A percentile compares a stretch with the other conserved stretches of the same genome.
phyloP scores from a whole-genome alignment of 1,139 yeast species.

The Meyerozyma athensensis region DNA sequence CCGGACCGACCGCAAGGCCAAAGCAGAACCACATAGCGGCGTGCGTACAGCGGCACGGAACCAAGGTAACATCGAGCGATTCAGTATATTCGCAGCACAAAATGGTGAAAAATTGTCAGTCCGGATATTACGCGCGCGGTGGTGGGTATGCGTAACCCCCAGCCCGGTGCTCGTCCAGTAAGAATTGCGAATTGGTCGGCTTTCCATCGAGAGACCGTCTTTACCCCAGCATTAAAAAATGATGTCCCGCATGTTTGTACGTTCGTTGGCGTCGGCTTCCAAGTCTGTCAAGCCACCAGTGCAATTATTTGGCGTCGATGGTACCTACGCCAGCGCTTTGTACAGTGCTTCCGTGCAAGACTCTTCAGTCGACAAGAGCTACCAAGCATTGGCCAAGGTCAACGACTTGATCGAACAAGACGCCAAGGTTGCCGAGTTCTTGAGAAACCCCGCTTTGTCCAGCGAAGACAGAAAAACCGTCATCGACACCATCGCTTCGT shows the following conservation, averaged over 20 bases:
- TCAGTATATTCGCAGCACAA: neutral
- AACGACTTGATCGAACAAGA: slow-evolving; percentile 57
- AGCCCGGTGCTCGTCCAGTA: slow-evolving; percentile 1
- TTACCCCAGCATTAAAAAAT: slow-evolving; percentile 18
- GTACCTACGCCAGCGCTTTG: slow-evolving; percentile 94
- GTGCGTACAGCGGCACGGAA: slow-evolving; percentile 1
- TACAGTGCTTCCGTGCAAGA: slow-evolving; percentile 89
- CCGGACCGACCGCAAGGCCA: slow-evolving; percentile 8
- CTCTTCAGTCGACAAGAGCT: slow-evolving; percentile 69
- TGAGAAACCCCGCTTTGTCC: slow-evolving; percentile 82
- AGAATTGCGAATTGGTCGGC: slow-evolving; percentile 2
- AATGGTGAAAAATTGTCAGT: slow-evolving; percentile 4
- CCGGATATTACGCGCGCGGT: neutral
- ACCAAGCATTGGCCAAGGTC: slow-evolving; percentile 60
- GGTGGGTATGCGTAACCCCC: neutral
- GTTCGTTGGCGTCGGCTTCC: slow-evolving; percentile 67
- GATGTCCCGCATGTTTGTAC: slow-evolving; percentile 65
- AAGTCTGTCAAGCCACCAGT: slow-evolving; percentile 76
- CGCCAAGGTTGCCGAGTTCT: slow-evolving; percentile 54
- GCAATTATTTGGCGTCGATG: slow-evolving; percentile 92
- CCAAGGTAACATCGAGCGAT: slow-evolving; percentile 1
- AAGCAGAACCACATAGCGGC: slow-evolving; percentile 6
- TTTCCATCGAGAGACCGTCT: neutral
- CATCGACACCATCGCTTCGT: slow-evolving; percentile 54
- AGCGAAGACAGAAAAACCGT: slow-evolving; percentile 68